Base-by-base conservation (phyloP, 306 rosid species). In the Malus fusca region DNA sequence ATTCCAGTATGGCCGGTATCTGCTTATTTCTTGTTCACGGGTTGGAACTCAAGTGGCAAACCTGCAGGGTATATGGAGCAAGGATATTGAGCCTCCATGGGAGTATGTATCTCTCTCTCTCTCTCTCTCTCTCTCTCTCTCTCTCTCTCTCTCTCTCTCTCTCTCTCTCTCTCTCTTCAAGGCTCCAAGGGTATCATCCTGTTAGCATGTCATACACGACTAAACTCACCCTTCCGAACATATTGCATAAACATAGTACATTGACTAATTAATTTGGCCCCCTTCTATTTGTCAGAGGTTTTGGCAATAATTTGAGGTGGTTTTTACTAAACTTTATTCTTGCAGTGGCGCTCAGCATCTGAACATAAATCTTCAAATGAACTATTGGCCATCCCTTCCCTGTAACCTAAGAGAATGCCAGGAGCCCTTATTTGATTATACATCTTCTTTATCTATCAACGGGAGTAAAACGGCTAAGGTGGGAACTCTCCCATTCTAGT, bases 21-120 rank as follows among this genome's bases (percentile, higher is more conserved):
- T 91, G 40, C 90, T 94, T 70, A 92, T 94, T 68, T 88, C 97
- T 74, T 85, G 87, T 85, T 90, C 98, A 17, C 89, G 96, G 55
- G 93, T 96, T 56, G 95, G 96, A 84, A 87, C 96, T 80, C 98
- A 90, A 87, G 85, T 66, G 55, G 87, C 97, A 71, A 94, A 94
- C 75, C 88, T 94, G 80, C 98, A 94, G 82, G 98, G 98, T 48
- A 87, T 94, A 75, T 94, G 98, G 98, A 94, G 90, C 88, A 71
- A 92, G 67, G 86, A 92, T 25, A 19, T 88, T 42, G 85, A 81
- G 76, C 98, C 98, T 61, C 84, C 93, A 75, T 94, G 98, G 98
- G 97, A 90, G 98, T 94, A 90, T 52, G 93, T 80, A 62, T 68
- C 67, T 40, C 77, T 58, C 55, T 69, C 81, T 44, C 37, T 23